Evolutionary conservation across 1,284 basidiomycete species (phyloP), one percentile per base, ranked within the genome.

Genomic region (Pholiota adiposa): DNA sequence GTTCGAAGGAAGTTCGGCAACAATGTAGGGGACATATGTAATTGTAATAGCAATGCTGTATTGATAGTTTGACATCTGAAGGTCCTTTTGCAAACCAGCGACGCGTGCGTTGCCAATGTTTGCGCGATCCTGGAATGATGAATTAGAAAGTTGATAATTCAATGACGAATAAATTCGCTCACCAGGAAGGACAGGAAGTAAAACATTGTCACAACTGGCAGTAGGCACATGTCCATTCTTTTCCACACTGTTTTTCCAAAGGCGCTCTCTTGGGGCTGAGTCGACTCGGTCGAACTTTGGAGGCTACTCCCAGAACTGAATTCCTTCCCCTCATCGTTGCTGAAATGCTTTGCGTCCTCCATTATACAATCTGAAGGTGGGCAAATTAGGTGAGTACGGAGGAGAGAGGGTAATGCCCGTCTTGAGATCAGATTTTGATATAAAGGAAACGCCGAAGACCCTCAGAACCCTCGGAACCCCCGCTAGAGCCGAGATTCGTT

Each of bases 121-220:
- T 48, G 75, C 72, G 38, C 80, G 73, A 65, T 83, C 81, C 44
- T 46, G 21, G 11, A 43, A 5, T 11, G 5, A 4, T 38, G 14
- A 38, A 12, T 38, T 16, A 11, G 36, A 38, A n/a, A n/a, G n/a
- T 11, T 38, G 14, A 16, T 38, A 38, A 14, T 4, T 38, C 14
- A 38, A 38, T 11, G 9, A 38, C 4, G 14, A 38, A 38, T 7
- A 16, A 46, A 46, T 46, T 16, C 44, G 69, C 80, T 61, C 51
- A 84, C 84, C 68, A 84, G 58, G 68, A 82, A 84, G 34, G 80
- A 82, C 25, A 83, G 70, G 8, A 83, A 69, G 63, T 83, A 83
- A 61, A 83, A 81, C 57, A 83, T 75, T 14, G 79, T 73, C 14
- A 81, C 77, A 3, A 84, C 67, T 3, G 83, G 82, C 18, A 85